These are phyloP conservation scores for Fusarium sp. DNA, from an alignment of 2,329 filamentous ascomycete genomes.

Conservation along the genomic window DNA sequence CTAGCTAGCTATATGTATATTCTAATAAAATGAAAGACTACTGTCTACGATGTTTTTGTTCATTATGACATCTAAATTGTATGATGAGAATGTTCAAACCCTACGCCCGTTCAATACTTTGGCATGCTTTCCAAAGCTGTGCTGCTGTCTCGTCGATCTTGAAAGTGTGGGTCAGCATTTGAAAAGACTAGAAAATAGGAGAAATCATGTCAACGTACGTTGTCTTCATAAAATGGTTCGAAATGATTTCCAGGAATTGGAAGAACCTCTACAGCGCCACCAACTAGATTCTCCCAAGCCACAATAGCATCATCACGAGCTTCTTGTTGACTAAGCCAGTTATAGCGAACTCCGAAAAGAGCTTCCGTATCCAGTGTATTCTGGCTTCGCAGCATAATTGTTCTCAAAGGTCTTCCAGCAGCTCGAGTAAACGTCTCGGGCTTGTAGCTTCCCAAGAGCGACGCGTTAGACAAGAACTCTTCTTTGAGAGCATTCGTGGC, in stretches of 20 bases:
- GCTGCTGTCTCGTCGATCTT: constrained; percentile 1
- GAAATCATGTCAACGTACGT: background rate
- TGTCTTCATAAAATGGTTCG: background rate
- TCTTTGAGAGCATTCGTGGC: background rate
- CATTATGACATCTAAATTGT: no score
- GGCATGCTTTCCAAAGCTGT: constrained; percentile 12
- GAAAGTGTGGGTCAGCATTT: background rate
- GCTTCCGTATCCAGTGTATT: background rate
- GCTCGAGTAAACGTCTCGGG: background rate
- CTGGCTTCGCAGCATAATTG: background rate
- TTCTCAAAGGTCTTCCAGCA: background rate
- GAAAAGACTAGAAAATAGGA: background rate
- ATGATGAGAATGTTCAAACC: no score
- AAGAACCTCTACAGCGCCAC: background rate
- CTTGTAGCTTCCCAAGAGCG: background rate
- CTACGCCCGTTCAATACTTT: background rate
- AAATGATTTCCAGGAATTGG: constrained; percentile 1
- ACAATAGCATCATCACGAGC: background rate
- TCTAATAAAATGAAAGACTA: no score
- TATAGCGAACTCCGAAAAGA: background rate
- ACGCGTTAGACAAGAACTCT: constrained; percentile 3
- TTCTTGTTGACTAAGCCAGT: constrained; percentile 1
- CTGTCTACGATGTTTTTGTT: no score
- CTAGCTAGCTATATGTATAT: no score
- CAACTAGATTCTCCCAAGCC: background rate